Evolutionary conservation across 2,329 filamentous ascomycete species (phyloP).

Genomic region (Pyrenochaeta sp.): DNA sequence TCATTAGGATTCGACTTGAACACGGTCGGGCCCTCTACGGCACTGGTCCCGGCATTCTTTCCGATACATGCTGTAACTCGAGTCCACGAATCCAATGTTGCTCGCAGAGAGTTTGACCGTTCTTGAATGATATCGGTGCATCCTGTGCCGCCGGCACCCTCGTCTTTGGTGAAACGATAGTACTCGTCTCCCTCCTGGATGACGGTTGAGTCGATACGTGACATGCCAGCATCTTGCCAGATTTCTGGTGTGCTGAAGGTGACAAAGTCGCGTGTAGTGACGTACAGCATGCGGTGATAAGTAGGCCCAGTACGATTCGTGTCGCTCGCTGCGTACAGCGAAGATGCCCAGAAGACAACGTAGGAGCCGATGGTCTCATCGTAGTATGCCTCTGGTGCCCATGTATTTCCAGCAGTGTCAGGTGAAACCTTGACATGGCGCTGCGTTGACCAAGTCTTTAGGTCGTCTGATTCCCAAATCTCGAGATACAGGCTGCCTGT

Average conservation of each 20-base stretch:
- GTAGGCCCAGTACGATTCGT: constrained; percentile 51
- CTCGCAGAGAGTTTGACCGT: constrained; percentile 53
- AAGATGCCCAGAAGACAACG: constrained; percentile 57
- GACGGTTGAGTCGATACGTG: constrained; percentile 63
- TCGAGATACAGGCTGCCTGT: constrained; percentile 60
- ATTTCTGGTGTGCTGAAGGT: constrained; percentile 57
- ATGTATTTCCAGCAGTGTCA: constrained; percentile 60
- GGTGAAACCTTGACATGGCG: constrained; percentile 60
- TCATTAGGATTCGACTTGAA: constrained; percentile 61
- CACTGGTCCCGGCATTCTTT: constrained; percentile 56
- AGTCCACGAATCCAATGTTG: constrained; percentile 54
- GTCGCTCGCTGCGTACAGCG: constrained; percentile 55
- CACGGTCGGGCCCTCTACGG: constrained; percentile 61
- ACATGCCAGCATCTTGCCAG: constrained; percentile 61
- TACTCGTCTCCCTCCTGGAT: constrained; percentile 53
- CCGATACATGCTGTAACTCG: constrained; percentile 60
- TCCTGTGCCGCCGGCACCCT: constrained; percentile 58
- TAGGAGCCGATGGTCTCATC: constrained; percentile 54
- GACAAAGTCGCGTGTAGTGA: constrained; percentile 59
- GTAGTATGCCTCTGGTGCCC: constrained; percentile 62
- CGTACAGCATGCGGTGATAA: constrained; percentile 63
- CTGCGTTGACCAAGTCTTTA: constrained; percentile 60
- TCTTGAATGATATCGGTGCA: constrained; percentile 65
- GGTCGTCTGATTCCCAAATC: constrained; percentile 61
- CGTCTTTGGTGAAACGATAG: constrained; percentile 65